Conservation (phyloP, 345 rosid species). For the Citropsis articulata region DNA sequence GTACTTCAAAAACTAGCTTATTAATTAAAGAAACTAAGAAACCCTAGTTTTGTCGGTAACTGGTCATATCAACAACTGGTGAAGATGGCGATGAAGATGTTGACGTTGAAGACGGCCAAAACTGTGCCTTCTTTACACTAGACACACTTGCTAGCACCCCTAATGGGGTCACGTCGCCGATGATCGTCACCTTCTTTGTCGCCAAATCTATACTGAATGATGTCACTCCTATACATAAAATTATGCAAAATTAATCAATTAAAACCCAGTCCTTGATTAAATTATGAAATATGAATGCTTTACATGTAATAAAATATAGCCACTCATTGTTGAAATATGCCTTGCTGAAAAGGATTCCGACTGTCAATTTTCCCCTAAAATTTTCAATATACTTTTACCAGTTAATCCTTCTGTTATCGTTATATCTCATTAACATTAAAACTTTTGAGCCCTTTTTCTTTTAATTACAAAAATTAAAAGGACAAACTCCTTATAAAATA, state of each 20-base stretch:
- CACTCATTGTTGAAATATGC: neutral
- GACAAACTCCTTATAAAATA: neutral
- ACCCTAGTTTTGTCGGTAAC: neutral
- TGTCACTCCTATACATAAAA: slow-evolving; percentile 43
- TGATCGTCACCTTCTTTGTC: slow-evolving; percentile 49
- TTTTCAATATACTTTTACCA: too few species aligned
- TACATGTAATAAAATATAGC: neutral
- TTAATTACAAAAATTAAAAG: too few species aligned
- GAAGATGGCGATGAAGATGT: slow-evolving; percentile 15
- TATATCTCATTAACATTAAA: too few species aligned
- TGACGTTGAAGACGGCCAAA: slow-evolving; percentile 42
- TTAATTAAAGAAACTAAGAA: neutral
- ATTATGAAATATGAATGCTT: too few species aligned
- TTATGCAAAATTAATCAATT: too few species aligned
- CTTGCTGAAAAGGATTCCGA: neutral
- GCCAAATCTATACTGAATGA: slow-evolving; percentile 54
- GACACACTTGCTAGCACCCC: slow-evolving; percentile 53
- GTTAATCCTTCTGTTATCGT: too few species aligned
- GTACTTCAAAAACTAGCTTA: neutral
- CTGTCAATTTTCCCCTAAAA: too few species aligned
- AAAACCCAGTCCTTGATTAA: too few species aligned
- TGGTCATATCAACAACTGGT: slow-evolving; percentile 17
- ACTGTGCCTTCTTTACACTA: slow-evolving; percentile 49
- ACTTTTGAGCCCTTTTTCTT: too few species aligned
- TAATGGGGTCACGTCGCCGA: slow-evolving; percentile 51